Conservation (phyloP, 2,329 filamentous ascomycete species). For the Dactylonectria macrodidyma region DNA sequence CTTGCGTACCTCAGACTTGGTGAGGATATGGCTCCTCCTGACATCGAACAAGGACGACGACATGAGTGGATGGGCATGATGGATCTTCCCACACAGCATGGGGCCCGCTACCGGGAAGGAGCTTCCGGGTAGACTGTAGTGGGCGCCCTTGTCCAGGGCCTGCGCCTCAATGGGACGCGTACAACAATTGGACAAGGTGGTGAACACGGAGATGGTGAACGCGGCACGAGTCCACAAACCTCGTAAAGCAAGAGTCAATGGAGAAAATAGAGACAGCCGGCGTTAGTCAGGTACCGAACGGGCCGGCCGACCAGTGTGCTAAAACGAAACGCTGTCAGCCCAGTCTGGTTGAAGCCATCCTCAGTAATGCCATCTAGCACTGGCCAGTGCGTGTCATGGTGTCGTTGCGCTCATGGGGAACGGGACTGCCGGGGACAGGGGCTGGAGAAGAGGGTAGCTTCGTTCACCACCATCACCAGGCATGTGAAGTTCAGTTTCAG, state of each 20-base stretch:
- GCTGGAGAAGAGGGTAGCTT: constrained; percentile 3
- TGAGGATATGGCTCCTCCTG: constrained; percentile 25
- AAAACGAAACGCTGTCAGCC: neutral
- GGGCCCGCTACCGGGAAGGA: constrained; percentile 21
- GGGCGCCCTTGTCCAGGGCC: constrained; percentile 22
- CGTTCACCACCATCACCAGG: constrained; percentile 5
- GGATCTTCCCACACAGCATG: constrained; percentile 23
- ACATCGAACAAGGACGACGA: constrained; percentile 28
- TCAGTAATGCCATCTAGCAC: constrained; percentile 17
- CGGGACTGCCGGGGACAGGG: constrained; percentile 18
- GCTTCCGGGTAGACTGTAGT: constrained; percentile 17
- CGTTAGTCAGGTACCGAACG: constrained; percentile 1
- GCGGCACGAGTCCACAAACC: neutral
- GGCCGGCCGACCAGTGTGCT: neutral
- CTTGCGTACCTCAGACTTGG: neutral
- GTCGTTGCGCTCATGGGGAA: constrained; percentile 13
- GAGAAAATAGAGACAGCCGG: neutral
- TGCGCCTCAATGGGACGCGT: constrained; percentile 38
- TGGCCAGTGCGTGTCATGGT: constrained; percentile 1
- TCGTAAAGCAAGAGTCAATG: constrained; percentile 19
- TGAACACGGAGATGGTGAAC: neutral
- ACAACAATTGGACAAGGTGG: constrained; percentile 25
- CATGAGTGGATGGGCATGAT: constrained; percentile 27
- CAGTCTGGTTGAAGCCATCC: constrained; percentile 13
- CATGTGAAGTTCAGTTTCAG: constrained; percentile 12